These are phyloP conservation scores for Lophiotrema nucula DNA, from an alignment of 495 filamentous ascomycete genomes.

Conservation along the genomic window DNA sequence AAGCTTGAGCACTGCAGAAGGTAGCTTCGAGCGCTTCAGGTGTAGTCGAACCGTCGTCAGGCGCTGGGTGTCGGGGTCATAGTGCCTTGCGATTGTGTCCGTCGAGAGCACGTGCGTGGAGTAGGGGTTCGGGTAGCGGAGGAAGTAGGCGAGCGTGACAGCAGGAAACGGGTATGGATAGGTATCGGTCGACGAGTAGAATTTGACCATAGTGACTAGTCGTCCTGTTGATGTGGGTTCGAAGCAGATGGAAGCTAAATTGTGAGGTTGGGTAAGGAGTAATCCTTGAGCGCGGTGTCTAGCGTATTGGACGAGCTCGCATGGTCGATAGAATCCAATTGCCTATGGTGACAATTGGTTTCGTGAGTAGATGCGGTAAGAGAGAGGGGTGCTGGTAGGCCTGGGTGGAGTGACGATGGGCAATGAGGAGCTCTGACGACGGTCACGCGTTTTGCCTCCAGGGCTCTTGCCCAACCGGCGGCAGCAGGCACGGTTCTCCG, in stretches of 20 bases:
- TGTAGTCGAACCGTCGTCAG: constrained; percentile 88
- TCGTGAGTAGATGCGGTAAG: not conserved
- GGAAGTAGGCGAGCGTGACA: constrained; percentile 97
- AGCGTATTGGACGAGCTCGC: constrained; percentile 7
- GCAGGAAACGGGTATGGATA: constrained; percentile 90
- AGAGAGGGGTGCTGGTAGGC: not conserved
- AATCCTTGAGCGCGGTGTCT: constrained; percentile 3
- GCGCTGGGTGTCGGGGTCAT: constrained; percentile 75
- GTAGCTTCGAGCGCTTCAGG: constrained; percentile 89
- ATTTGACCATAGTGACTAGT: constrained; percentile 64
- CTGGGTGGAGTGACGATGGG: constrained; percentile 1
- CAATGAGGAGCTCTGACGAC: constrained; percentile 13
- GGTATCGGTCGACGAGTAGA: constrained; percentile 81
- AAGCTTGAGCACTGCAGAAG: constrained; percentile 75
- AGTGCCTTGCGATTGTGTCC: constrained; percentile 84
- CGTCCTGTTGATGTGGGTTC: not conserved
- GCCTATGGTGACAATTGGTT: constrained; percentile 8
- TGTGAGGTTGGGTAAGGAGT: not conserved
- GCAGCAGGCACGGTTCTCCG: too few species aligned
- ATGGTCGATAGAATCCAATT: constrained; percentile 23
- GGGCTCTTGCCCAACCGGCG: not conserved
- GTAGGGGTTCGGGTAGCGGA: constrained; percentile 98
- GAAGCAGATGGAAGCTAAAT: not conserved
- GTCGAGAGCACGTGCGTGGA: constrained; percentile 91
- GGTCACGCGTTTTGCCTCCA: constrained; percentile 7